A percentile compares a stretch with the other conserved stretches of the same genome.
phyloP scores from a whole-genome alignment of 2,329 filamentous ascomycete genomes.

The Pezicula carpinea region DNA sequence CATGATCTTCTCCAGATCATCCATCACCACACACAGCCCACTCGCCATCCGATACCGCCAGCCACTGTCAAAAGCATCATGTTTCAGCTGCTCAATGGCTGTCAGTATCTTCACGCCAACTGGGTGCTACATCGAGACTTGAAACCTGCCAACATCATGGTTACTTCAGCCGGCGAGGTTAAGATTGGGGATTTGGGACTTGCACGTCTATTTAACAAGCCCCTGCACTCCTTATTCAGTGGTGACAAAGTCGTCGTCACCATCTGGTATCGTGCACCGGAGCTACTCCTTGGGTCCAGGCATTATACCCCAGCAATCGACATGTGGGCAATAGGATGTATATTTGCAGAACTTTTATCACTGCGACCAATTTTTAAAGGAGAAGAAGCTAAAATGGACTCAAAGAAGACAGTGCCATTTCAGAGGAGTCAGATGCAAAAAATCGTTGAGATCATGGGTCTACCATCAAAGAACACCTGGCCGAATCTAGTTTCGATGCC shows the following conservation, averaged over 20 bases:
- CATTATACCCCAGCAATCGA: constrained; percentile 98
- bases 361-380: constrained; percentile 96
- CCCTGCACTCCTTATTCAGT: constrained; percentile 82
- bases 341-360: constrained; percentile 90
- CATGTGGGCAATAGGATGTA: constrained; percentile 96
- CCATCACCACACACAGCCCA: constrained; percentile 87
- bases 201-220: constrained; percentile 89
- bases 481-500: constrained; percentile 80
- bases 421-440: constrained; percentile 99
- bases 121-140: constrained; percentile 97
- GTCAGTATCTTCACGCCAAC: constrained; percentile 90
- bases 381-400: constrained; percentile 98
- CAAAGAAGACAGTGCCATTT: constrained; percentile 94
- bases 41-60: constrained; percentile 82
- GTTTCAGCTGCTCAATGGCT: constrained; percentile 91
- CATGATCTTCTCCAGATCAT: constrained; percentile 97
- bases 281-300: constrained; percentile 84
- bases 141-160: constrained; percentile 98
- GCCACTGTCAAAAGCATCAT: constrained; percentile 89
- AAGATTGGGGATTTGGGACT: constrained; percentile 94
- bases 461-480: constrained; percentile 87
- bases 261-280: constrained; percentile 97
- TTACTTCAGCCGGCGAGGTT: constrained; percentile 83
- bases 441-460: constrained; percentile 92
- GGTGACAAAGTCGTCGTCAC: constrained; percentile 98